Evolutionary conservation across 768 basidiomycete genomes (phyloP).

Genomic region (Russula foetens): DNA sequence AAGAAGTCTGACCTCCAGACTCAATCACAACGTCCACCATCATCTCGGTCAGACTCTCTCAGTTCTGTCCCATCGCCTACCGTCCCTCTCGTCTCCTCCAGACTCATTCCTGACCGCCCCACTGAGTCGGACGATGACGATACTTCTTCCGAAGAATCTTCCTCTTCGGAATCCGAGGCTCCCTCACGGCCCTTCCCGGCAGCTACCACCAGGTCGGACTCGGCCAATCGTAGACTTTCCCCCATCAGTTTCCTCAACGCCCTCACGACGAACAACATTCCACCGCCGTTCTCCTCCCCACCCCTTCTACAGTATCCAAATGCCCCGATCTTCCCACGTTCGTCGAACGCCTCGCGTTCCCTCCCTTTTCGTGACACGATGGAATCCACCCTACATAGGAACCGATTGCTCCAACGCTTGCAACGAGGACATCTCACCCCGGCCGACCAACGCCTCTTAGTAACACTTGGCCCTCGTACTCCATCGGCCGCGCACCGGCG

Average conservation of each 20-base stretch:
- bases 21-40: not conserved
- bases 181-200: slow-evolving; percentile 12
- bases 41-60: slow-evolving; percentile 1
- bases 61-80: not conserved
- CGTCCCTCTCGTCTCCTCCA: not conserved
- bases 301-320: slow-evolving; percentile 38
- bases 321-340: slow-evolving; percentile 41
- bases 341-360: slow-evolving; percentile 33
- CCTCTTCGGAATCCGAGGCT: slow-evolving; percentile 23
- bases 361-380: slow-evolving; percentile 35
- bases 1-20: slow-evolving; percentile 19
- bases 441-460: slow-evolving; percentile 36
- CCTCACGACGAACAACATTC: slow-evolving; percentile 40
- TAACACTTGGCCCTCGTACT: slow-evolving; percentile 32
- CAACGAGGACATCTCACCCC: slow-evolving; percentile 30
- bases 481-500: slow-evolving; percentile 23
- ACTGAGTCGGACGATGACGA: slow-evolving; percentile 18
- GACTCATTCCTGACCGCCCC: not conserved
- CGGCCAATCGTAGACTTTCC: slow-evolving; percentile 23
- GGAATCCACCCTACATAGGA: slow-evolving; percentile 40
- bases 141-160: slow-evolving; percentile 17
- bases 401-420: slow-evolving; percentile 38
- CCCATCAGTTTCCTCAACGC: slow-evolving; percentile 32
- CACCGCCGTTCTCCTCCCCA: slow-evolving; percentile 30
- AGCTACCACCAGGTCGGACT: not conserved